Base-by-base conservation (phyloP, 768 basidiomycete species). In the Tulasnella calospora region DNA sequence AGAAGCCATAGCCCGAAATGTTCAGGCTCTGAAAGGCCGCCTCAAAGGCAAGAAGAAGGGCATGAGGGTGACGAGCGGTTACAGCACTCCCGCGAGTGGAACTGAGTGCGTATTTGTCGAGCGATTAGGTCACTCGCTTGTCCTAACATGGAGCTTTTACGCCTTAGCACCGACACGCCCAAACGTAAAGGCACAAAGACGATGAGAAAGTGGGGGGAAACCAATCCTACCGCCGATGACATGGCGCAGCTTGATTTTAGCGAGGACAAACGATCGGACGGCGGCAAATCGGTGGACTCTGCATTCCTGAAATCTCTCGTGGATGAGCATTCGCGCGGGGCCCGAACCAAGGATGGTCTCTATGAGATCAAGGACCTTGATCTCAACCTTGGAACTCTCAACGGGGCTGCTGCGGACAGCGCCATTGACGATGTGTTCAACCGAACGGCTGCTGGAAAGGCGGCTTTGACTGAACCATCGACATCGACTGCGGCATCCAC, bases 161-260 rank as follows among this genome's bases (percentile, higher is more conserved):
- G 36, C 23, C 21, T 51, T 51, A 92, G 89, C 83, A 91, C 93
- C 73, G 92, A 91, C 82, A 87, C 88, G 23, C 74, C 86, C 36
- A 86, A 89, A 35, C 80, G 79, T 46, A 93, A 92, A 81, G 82
- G 87, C 0, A 91, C 88, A 3, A 95, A 96, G 85, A 82, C 86
- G 19, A 92, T 92, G 84, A 91, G 98, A 40, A 99, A 95, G 85
- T 99, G 98, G 98, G 95, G 92, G 33, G 90, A 97, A 82, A 89
- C 91, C 80, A 87, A 88, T 1, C 91, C 92, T 4, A 91, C 90
- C 13, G 94, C 94, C 80, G 88, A 88, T 21, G 98, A 99, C 80
- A 97, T 99, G 94, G 94, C 92, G 7, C 91, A 93, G 57, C 88
- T 98, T 75, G 96, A 99, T 84, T 99, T 94, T 84, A 94, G 92